Conservation (phyloP, 192 early-diverging fungal species). For the Mortierella antarctica region DNA sequence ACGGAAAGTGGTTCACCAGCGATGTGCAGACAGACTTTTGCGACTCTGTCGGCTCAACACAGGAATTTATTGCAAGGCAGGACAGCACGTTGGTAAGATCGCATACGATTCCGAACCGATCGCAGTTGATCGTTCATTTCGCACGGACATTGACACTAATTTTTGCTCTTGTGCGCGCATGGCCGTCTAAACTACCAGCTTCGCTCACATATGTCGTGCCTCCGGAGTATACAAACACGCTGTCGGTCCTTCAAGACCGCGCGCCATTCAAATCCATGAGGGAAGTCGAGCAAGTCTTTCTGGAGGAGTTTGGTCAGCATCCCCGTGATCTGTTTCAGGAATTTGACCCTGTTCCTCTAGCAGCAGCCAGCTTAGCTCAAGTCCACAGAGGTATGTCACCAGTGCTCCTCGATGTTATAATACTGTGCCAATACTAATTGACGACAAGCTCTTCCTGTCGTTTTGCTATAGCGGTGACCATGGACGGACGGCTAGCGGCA, state of each 20-base stretch:
- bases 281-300: conserved; percentile 56
- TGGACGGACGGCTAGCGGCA: conserved; percentile 49
- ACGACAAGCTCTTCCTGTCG: neutral
- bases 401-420: neutral
- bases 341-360: conserved; percentile 58
- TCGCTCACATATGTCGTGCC: conserved; percentile 59
- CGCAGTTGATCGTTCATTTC: neutral
- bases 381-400: conserved; percentile 54
- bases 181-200: conserved; percentile 14
- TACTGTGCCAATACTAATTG: neutral
- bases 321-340: conserved; percentile 56
- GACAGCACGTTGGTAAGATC: conserved; percentile 49
- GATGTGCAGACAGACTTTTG: conserved; percentile 57
- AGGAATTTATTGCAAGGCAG: conserved; percentile 59
- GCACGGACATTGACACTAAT: neutral
- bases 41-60: conserved; percentile 57
- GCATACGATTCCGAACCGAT: neutral
- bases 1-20: conserved; percentile 58
- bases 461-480: conserved; percentile 54
- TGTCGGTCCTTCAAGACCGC: conserved; percentile 60
- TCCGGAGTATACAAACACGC: conserved; percentile 57
- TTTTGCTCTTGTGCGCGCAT: neutral
- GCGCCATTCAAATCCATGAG: conserved; percentile 59
- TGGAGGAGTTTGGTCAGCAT: conserved; percentile 52
- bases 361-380: conserved; percentile 61